Evolutionary conservation across 805 yeast species (phyloP).

Genomic region (Wickerhamiella bombiphila): DNA sequence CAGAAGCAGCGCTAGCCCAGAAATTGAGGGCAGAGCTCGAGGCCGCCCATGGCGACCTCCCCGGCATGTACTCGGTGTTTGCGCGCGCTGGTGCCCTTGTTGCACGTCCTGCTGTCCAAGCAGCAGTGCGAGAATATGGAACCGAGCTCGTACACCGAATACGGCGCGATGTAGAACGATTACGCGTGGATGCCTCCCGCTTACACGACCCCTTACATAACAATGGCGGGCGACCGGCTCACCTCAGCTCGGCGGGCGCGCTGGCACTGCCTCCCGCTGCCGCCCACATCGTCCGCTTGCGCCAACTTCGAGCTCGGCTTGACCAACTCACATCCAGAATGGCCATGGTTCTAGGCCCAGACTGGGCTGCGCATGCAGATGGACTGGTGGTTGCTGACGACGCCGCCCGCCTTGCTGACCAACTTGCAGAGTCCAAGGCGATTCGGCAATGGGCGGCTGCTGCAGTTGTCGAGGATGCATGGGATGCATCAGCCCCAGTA

Average conservation of each 20-base stretch:
- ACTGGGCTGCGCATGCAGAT: constrained; percentile 49
- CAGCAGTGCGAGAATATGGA: constrained; percentile 49
- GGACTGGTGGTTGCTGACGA: constrained; percentile 21
- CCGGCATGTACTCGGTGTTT: constrained; percentile 38
- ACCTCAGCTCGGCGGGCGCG: constrained; percentile 23
- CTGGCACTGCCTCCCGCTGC: constrained; percentile 36
- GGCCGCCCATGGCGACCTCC: constrained; percentile 25
- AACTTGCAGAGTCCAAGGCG: constrained; percentile 33
- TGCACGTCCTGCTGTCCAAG: constrained; percentile 38
- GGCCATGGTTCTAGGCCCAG: constrained; percentile 39
- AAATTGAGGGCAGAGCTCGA: constrained; percentile 29
- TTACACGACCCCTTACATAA: no score
- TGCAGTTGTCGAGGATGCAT: not conserved
- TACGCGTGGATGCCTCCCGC: not conserved
- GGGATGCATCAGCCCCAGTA: not conserved
- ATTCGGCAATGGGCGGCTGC: not conserved
- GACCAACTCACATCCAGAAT: constrained; percentile 30
- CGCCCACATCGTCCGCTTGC: constrained; percentile 37
- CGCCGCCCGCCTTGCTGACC: constrained; percentile 27
- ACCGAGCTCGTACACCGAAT: constrained; percentile 34
- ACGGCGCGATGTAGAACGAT: constrained; percentile 3
- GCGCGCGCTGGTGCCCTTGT: constrained; percentile 31
- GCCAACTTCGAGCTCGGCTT: constrained; percentile 35
- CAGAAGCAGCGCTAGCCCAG: constrained; percentile 34
- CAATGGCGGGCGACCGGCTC: no score